Evolutionary conservation across 2,329 filamentous ascomycete species (phyloP).

Genomic region (Botrytis byssoidea): DNA sequence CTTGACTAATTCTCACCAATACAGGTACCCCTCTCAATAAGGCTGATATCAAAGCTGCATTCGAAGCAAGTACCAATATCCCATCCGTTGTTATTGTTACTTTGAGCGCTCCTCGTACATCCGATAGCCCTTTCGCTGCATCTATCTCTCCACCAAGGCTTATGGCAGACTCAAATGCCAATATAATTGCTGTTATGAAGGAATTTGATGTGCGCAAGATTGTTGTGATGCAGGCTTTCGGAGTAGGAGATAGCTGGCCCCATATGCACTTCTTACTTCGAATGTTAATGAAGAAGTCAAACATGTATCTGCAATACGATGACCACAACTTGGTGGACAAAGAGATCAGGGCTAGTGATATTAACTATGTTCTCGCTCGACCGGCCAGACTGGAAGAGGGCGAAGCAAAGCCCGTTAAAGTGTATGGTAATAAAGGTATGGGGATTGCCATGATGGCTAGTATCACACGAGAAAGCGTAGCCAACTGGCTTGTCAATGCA

Average conservation of each 20-base stretch:
- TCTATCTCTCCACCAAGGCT: slow-evolving; percentile 32
- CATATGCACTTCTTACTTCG: slow-evolving; percentile 46
- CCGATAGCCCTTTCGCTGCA: slow-evolving; percentile 33
- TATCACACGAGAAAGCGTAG: slow-evolving; percentile 43
- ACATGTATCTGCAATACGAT: slow-evolving; percentile 47
- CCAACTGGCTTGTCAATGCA: slow-evolving; percentile 47
- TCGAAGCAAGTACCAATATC: slow-evolving; percentile 48
- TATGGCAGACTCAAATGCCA: slow-evolving; percentile 46
- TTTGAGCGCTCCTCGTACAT: slow-evolving; percentile 39
- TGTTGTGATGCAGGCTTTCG: slow-evolving; percentile 51
- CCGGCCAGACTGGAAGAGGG: slow-evolving; percentile 25
- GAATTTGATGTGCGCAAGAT: slow-evolving; percentile 39
- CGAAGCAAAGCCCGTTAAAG: slow-evolving; percentile 21
- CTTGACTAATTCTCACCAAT: background rate
- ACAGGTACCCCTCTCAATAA: slow-evolving; percentile 38
- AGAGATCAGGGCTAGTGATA: slow-evolving; percentile 26
- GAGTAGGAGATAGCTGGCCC: slow-evolving; percentile 46
- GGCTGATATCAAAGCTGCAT: slow-evolving; percentile 43
- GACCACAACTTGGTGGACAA: slow-evolving; percentile 46
- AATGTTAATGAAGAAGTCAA: slow-evolving; percentile 46
- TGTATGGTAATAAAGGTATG: slow-evolving; percentile 26
- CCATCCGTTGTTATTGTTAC: slow-evolving; percentile 47
- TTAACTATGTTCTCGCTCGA: slow-evolving; percentile 26
- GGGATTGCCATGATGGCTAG: slow-evolving; percentile 23
- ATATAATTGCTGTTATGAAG: slow-evolving; percentile 42